Base-by-base conservation (phyloP, 2,329 filamentous ascomycete species). In the Aspergillus sojae region DNA sequence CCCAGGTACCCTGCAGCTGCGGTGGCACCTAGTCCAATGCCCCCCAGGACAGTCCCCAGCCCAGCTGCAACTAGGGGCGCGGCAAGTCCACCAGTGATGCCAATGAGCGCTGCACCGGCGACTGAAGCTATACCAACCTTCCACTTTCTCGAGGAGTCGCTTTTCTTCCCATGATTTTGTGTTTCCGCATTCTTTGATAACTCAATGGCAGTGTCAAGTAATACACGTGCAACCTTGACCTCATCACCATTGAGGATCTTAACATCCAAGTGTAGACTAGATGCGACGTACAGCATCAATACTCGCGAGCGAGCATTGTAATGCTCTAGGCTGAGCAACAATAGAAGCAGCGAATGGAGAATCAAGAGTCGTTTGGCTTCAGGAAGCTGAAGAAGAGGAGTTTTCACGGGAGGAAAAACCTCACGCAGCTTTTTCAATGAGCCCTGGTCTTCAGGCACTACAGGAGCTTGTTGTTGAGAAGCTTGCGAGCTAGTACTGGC, bases 101-200 rank as follows among this genome's bases (percentile, higher is more conserved):
- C 89, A n/a, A 97, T 94, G 1, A 97, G 82, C 0, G 91, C 92
- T 1, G 94, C 94, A 12, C 94, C 94, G 0, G 92, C 93, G 0
- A 96, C 92, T 10, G 91, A 92, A 0, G 94, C 94, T 30, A 97
- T 83, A 0, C 94, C 93, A 23, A 97, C 93, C 74, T 93, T 93
- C 86, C 89, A 91, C 74, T 89, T 89, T 52, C 89, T 84, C 21
- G 85, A 78, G n/a, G 81, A 80, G 66, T 88, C 88, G 48, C 85
- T 87, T 64, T 91, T 88, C 61, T 93, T 89, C 0, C 81, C 85
- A 60, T 90, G 88, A 74, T 91, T 91, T 72, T 90, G 87, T 0
- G 88, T 89, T 74, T 95, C 93, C 1, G 89, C 87, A 65, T 94
- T 91, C 0, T 91, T 91, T 0, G 89, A 89, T 82, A 96, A 89